Evolutionary conservation across 2,329 filamentous ascomycete species (phyloP).

Genomic region (Claviceps monticola): DNA sequence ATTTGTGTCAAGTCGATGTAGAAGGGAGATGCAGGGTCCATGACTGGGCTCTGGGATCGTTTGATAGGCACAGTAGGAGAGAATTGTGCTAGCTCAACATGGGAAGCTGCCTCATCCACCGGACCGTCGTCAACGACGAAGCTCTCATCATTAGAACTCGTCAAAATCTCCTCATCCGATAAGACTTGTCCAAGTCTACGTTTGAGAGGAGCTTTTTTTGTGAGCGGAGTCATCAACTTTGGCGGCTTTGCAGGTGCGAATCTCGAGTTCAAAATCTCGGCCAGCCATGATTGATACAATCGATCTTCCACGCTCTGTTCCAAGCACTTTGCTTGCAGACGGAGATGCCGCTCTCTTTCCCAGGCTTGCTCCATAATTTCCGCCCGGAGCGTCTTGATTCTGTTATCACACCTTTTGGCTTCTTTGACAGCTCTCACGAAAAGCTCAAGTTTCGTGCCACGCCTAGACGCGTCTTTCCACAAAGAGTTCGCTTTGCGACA

Average conservation of each 20-base stretch:
- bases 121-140: slow-evolving; percentile 30
- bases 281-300: slow-evolving; percentile 36
- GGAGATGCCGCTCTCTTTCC: slow-evolving; percentile 36
- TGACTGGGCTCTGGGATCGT: neutral
- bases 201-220: slow-evolving; percentile 3
- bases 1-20: slow-evolving; percentile 18
- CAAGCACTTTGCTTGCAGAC: slow-evolving; percentile 41
- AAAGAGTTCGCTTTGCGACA: slow-evolving; percentile 41
- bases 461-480: slow-evolving; percentile 44
- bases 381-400: slow-evolving; percentile 40
- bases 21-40: slow-evolving; percentile 10
- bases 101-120: neutral
- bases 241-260: slow-evolving; percentile 24
- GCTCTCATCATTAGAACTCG: slow-evolving; percentile 32
- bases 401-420: slow-evolving; percentile 29
- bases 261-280: slow-evolving; percentile 30
- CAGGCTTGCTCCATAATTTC: slow-evolving; percentile 41
- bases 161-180: slow-evolving; percentile 27
- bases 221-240: slow-evolving; percentile 16
- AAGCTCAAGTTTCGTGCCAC: slow-evolving; percentile 20
- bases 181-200: slow-evolving; percentile 19
- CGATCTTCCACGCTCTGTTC: slow-evolving; percentile 52
- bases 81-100: neutral
- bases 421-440: slow-evolving; percentile 29
- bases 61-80: neutral